Base-by-base conservation (phyloP, 2,329 filamentous ascomycete genomes). In the Cercospora canescens region DNA sequence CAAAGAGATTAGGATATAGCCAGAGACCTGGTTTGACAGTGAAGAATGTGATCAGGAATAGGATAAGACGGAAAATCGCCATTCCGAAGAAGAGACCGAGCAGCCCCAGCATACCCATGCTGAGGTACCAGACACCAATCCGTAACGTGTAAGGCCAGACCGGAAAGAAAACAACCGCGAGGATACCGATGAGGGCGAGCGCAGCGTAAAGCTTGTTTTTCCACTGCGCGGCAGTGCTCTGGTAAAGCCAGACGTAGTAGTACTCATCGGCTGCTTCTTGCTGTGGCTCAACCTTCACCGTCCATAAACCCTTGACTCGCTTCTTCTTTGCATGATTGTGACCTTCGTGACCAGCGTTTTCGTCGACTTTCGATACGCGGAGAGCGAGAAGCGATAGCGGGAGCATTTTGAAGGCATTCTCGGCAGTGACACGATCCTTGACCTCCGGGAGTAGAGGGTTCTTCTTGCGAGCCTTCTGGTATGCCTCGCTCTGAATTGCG, bases 221-320 rank as follows among this genome's bases (percentile, higher is more conserved):
- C 84, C 94, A 88, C 81, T 98, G 94, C 64, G 92, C 89, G 11
- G 60, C 60, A 26, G 60, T 54, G 18, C 94, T 94, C 76, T 99
- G 95, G 79, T 94, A 98, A 62, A 99, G 84, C 93, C 94, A 99
- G 67, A 94, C 90, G 77, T 98, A 99, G 84, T 99, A 94, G 85
- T 95, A 89, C 41, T 94, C 91, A 64, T 95, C 92, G 57, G 82
- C 82, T 64, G 90, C 90, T 75, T 98, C 94, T 80, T 99, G 95
- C 80, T 99, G 94, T 74, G 94, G 93, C 81, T 97, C 94, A 72
- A 99, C 94, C 77, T 89, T 90, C 68, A 99, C 95, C 3, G 89
- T 97, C 95, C 95, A 99, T 32, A 95, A 88, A 28, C 95, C 95
- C 85, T 99, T 99, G 76, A 95, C 86, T 61, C 93, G 90, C 85